These are phyloP conservation scores for Oropetium thomaeum DNA, from an alignment of 176 grass and related monocot species.

Conservation along the genomic window DNA sequence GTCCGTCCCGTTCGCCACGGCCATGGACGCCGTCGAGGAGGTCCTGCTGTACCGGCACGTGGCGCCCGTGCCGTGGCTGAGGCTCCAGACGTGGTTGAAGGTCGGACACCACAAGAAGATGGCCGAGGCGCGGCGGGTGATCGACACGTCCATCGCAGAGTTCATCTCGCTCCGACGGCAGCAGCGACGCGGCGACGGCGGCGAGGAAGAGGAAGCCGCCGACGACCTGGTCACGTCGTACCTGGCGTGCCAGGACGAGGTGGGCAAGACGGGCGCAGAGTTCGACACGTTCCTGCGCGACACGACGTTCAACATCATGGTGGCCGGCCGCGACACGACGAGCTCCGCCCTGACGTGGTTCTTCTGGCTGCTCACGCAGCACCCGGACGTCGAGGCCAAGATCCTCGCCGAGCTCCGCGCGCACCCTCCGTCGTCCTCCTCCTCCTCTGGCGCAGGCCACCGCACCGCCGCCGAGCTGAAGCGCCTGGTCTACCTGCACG, in stretches of 20 bases:
- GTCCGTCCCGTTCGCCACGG: slow-evolving; percentile 48
- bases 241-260: slow-evolving; percentile 43
- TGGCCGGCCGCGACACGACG: slow-evolving; percentile 75
- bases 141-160: slow-evolving; percentile 55
- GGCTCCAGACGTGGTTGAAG: slow-evolving; percentile 30
- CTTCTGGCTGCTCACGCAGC: slow-evolving; percentile 68
- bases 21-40: slow-evolving; percentile 63
- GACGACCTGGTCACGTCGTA: slow-evolving; percentile 66
- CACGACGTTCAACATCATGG: slow-evolving; percentile 70
- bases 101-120: slow-evolving; percentile 50
- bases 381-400: slow-evolving; percentile 51
- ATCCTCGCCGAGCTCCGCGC: slow-evolving; percentile 57
- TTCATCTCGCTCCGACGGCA: slow-evolving; percentile 43
- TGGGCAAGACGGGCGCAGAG: slow-evolving; percentile 39
- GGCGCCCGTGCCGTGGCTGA: slow-evolving; percentile 36
- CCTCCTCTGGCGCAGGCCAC: not conserved
- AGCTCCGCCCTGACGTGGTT: slow-evolving; percentile 69
- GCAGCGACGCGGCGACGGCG: not conserved
- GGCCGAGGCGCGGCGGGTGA: slow-evolving; percentile 26
- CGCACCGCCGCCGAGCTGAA: slow-evolving; percentile 37
- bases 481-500: slow-evolving; percentile 66
- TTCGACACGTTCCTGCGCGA: slow-evolving; percentile 67
- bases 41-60: slow-evolving; percentile 61
- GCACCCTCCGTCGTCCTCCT: not conserved
- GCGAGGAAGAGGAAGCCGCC: not conserved